Conservation (phyloP, 345 rosid species). For the Bruguiera gymnorhiza region DNA sequence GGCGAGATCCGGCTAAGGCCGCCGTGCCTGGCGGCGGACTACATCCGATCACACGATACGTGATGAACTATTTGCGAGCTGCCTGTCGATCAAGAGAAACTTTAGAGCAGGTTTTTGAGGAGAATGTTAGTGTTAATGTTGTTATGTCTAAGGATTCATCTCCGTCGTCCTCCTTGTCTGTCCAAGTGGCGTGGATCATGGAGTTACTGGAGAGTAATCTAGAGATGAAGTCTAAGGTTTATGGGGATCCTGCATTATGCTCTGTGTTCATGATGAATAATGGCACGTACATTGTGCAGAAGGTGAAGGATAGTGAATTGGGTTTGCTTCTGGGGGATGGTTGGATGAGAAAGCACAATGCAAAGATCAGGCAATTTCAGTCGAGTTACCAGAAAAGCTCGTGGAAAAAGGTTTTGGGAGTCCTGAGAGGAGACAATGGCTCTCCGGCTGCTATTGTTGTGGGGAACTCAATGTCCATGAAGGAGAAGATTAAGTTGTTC, state of each 20-base stretch:
- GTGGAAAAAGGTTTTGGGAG: conserved; percentile 62
- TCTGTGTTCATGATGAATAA: conserved; percentile 83
- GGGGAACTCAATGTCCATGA: conserved; percentile 37
- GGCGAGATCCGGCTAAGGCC: conserved; percentile 81
- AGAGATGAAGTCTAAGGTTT: conserved; percentile 77
- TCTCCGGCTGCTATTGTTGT: conserved; percentile 35
- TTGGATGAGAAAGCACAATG: conserved; percentile 77
- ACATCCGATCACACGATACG: conserved; percentile 88
- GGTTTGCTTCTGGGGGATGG: conserved; percentile 74
- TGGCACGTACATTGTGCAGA: conserved; percentile 75
- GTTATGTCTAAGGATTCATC: conserved; percentile 39
- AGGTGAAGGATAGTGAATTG: conserved; percentile 71
- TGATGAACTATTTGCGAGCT: conserved; percentile 82
- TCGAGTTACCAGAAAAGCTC: conserved; percentile 59
- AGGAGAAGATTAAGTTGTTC: conserved; percentile 61
- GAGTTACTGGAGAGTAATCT: conserved; percentile 86
- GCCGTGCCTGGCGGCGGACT: conserved; percentile 81
- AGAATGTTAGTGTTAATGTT: conserved; percentile 31
- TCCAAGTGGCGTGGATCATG: conserved; percentile 87
- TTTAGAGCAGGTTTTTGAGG: conserved; percentile 76
- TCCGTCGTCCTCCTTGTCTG: conserved; percentile 51
- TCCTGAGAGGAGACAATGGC: conserved; percentile 47
- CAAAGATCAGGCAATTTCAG: conserved; percentile 61
- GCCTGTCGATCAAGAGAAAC: conserved; percentile 73
- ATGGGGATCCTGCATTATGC: conserved; percentile 58